Conservation (phyloP, 2,329 filamentous ascomycete species). For the Stenocarpella maydis region DNA sequence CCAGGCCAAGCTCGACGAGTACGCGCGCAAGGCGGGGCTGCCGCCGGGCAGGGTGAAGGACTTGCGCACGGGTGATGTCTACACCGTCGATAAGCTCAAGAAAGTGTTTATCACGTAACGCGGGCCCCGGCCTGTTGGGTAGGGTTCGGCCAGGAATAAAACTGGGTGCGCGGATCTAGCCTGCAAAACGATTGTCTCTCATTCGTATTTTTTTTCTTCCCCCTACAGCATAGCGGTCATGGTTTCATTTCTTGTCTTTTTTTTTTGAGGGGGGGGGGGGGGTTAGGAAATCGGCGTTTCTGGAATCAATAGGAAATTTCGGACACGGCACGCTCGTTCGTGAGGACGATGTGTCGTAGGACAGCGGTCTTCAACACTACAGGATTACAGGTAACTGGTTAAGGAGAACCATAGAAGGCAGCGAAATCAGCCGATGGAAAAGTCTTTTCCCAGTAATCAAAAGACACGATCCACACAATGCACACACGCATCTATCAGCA, state of each 20-base stretch:
- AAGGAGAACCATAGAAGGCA: background rate
- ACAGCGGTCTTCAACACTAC: background rate
- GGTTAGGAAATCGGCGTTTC: constrained; percentile 11
- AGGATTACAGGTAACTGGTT: background rate
- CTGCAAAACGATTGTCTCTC: background rate
- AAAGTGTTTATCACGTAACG: constrained; percentile 89
- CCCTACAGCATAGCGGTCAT: constrained; percentile 31
- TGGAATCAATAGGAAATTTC: background rate
- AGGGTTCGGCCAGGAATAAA: background rate
- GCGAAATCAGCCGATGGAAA: too few relatives aligned
- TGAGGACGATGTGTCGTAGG: background rate
- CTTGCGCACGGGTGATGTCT: constrained; percentile 77
- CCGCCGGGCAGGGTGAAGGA: constrained; percentile 75
- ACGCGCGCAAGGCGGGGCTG: constrained; percentile 82
- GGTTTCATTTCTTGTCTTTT: background rate
- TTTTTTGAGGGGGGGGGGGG: too few relatives aligned
- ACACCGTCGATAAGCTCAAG: constrained; percentile 68
- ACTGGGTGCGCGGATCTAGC: background rate
- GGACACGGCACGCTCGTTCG: background rate
- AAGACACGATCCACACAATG: background rate
- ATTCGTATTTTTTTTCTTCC: background rate
- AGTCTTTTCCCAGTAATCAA: background rate
- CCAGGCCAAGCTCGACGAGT: constrained; percentile 73
- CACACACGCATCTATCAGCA: background rate
- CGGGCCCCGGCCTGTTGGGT: background rate